phyloP scores from a whole-genome alignment of 1,139 yeast species.

The Geotrichum citri-aurantii region DNA sequence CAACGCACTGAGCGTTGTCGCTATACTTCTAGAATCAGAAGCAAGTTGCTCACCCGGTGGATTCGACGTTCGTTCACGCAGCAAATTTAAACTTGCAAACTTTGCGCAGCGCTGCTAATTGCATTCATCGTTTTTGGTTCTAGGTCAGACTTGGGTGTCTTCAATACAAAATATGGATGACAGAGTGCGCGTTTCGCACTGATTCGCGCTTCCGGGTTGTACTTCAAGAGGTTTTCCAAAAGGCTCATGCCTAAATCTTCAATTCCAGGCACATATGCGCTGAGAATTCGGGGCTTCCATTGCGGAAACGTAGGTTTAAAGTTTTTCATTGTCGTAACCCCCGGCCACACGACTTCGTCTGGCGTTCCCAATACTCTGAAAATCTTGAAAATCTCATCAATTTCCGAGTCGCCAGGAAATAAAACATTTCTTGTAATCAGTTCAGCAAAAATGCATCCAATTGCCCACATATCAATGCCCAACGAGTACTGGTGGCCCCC shows the following conservation, averaged over 20 bases:
- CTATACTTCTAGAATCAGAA: background rate
- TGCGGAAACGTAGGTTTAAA: conserved; percentile 94
- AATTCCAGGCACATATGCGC: background rate
- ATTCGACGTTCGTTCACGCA: background rate
- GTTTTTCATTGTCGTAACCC: conserved; percentile 86
- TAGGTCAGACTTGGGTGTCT: background rate
- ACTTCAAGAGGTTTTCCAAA: background rate
- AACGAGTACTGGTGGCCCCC: conserved; percentile 98
- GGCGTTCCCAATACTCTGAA: conserved; percentile 94
- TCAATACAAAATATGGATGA: conserved; percentile 1
- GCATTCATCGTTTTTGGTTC: background rate
- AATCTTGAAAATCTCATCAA: conserved; percentile 93
- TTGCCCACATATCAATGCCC: conserved; percentile 98
- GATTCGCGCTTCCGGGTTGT: background rate
- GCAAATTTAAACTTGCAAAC: background rate
- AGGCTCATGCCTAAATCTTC: background rate
- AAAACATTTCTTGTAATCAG: conserved; percentile 94
- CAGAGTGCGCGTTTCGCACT: conserved; percentile 3
- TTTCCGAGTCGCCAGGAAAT: conserved; percentile 96
- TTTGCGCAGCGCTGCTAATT: background rate
- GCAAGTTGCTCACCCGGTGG: background rate
- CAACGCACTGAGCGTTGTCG: background rate
- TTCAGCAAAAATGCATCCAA: conserved; percentile 97
- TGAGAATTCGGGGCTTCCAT: conserved; percentile 46
- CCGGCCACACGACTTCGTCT: conserved; percentile 91